Evolutionary conservation across 495 filamentous ascomycete genomes (phyloP).

Genomic region (Hypoxylon perforatum): DNA sequence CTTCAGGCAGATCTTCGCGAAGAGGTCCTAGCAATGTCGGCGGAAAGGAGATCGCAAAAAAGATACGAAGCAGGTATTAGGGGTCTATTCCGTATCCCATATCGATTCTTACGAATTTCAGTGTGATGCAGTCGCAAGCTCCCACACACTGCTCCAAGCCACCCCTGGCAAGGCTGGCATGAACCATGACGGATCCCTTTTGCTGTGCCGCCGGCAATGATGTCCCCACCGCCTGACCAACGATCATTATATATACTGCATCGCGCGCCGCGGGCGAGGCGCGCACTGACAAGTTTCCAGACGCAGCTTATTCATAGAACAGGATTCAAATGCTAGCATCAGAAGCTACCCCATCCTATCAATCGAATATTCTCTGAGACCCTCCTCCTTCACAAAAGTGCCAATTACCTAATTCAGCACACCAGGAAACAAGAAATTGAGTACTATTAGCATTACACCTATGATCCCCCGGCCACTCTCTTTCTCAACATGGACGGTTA

Average conservation of each 20-base stretch:
- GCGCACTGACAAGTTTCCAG: slow-evolving; percentile 35
- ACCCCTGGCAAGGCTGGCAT: slow-evolving; percentile 30
- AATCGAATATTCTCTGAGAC: slow-evolving; percentile 28
- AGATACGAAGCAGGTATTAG: too few relatives aligned
- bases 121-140: slow-evolving; percentile 24
- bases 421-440: slow-evolving; percentile 12
- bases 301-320: slow-evolving; percentile 42
- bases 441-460: slow-evolving; percentile 19
- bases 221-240: slow-evolving; percentile 29
- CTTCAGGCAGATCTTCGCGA: too few relatives aligned
- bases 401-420: slow-evolving; percentile 27
- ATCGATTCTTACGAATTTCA: slow-evolving; percentile 9
- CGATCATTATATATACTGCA: slow-evolving; percentile 38
- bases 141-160: background rate
- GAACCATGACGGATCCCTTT: slow-evolving; percentile 32
- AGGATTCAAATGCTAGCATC: slow-evolving; percentile 39
- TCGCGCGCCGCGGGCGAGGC: slow-evolving; percentile 35
- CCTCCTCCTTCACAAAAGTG: slow-evolving; percentile 16
- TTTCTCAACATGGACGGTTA: slow-evolving; percentile 38
- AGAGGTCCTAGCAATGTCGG: too few relatives aligned
- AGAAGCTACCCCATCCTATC: slow-evolving; percentile 23
- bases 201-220: slow-evolving; percentile 34
- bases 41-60: too few relatives aligned
- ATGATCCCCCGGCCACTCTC: slow-evolving; percentile 20
- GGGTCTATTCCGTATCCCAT: too few relatives aligned